These are phyloP conservation scores for Seiridium unicorne DNA, from an alignment of 2,329 filamentous ascomycete species.

Conservation along the genomic window DNA sequence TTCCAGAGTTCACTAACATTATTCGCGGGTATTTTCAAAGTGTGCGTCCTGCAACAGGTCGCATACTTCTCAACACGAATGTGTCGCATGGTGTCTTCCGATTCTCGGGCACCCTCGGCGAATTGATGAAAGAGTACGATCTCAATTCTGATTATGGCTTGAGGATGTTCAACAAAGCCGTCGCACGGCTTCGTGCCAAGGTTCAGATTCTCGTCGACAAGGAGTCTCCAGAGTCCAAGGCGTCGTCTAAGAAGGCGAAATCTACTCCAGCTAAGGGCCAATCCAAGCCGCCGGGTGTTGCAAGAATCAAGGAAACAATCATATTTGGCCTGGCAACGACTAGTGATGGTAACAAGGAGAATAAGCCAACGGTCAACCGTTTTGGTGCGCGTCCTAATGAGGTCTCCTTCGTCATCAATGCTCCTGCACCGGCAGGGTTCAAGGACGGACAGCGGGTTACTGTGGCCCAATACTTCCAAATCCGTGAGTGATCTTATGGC, in stretches of 20 bases:
- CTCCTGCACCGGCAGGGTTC: conserved; percentile 22
- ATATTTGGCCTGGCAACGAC: conserved; percentile 25
- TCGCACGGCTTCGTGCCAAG: conserved; percentile 17
- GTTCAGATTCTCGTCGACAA: conserved; percentile 17
- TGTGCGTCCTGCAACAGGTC: conserved; percentile 50
- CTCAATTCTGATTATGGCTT: not conserved
- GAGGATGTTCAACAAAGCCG: conserved; percentile 8
- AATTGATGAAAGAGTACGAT: conserved; percentile 27
- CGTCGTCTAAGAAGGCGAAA: conserved; percentile 14
- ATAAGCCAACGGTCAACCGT: conserved; percentile 24
- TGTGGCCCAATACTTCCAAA: conserved; percentile 42
- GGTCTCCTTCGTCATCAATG: conserved; percentile 30
- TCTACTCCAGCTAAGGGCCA: not conserved
- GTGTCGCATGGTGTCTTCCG: conserved; percentile 46
- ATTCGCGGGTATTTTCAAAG: conserved; percentile 57
- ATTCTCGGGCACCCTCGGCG: conserved; percentile 30
- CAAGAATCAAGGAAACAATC: conserved; percentile 16
- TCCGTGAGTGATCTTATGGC: not conserved
- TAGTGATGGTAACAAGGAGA: conserved; percentile 27
- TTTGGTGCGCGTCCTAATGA: conserved; percentile 21
- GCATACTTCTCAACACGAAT: conserved; percentile 54
- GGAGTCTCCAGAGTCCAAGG: conserved; percentile 10
- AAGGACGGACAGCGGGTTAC: conserved; percentile 23
- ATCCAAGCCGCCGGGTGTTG: conserved; percentile 8
- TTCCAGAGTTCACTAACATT: conserved; percentile 33